Evolutionary conservation across 257 asterid species (phyloP), one percentile per base, ranked within the genome.

Genomic region (Coffea eugenioides): DNA sequence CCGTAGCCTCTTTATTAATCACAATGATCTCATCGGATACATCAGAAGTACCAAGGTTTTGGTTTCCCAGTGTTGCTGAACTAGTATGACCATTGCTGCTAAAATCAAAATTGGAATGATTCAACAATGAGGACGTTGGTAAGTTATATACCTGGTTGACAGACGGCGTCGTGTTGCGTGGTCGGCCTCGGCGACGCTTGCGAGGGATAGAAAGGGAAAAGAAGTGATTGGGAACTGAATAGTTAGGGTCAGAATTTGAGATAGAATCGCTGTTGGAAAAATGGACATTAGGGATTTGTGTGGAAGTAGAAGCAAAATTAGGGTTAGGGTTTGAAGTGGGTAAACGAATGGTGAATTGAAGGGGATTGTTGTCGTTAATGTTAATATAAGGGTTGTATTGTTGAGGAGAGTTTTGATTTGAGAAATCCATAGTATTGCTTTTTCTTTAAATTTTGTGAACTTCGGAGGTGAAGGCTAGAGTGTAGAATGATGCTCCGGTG

Each of bases 1-100:
- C 83, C 0, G 97, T 94, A 61, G 98, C 97, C 62, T 92, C 97
- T 83, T 88, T 92, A 56, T 92, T 96, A 80, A 96, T 94, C 81
- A 96, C 99, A 57, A 96, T 94, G 76, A 96, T 96, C 87, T 96
- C 99, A 70, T 96, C 99, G 0, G 88, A 90, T 69, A 87, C 83
- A 81, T 89, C 97, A 11, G 67, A 25, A 59, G 84, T 85, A 59
- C 65, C 20, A 21, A 79, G 83, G 68, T 51, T 82, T 86, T 78
- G 85, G 80, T 83, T 81, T 21, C 79, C 56, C 27, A 27, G 9
- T 3, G 79, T 72, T 65, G 68, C 69, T n/a, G 81, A 78, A 87
- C 77, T 80, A 79, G 80, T 69, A 20, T 77, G 82, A 67, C 68
- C 54, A 45, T 74, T 71, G 41, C 54, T 84, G 79, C 41, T 85